Percentiles rank a stretch among this genome's conserved stretches.
These are phyloP conservation scores for Ceratocystis huliohia DNA, from an alignment of 2,329 filamentous ascomycete species.

Conservation along the genomic window DNA sequence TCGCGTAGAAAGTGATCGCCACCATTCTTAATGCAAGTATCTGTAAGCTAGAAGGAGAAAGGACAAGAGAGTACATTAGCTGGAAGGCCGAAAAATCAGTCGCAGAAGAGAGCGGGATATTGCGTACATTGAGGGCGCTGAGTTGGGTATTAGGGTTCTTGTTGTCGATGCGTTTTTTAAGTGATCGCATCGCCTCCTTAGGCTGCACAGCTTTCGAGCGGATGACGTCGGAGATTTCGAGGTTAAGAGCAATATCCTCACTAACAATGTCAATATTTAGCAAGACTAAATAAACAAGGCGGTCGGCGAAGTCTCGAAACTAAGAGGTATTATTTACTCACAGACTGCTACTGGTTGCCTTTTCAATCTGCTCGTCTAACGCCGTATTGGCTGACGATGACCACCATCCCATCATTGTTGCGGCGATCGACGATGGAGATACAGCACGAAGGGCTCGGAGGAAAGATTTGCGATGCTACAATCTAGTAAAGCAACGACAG, in stretches of 20 bases:
- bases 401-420: constrained; percentile 81
- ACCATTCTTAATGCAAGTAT: constrained; percentile 98
- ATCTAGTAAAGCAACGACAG: background rate
- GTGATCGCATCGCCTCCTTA: constrained; percentile 92
- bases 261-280: constrained; percentile 33
- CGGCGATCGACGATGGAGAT: background rate
- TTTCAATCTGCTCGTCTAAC: constrained; percentile 93
- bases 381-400: constrained; percentile 81
- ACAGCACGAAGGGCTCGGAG: background rate
- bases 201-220: constrained; percentile 94
- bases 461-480: background rate
- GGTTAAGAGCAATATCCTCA: constrained; percentile 91
- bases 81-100: background rate
- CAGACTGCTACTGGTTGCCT: constrained; percentile 87
- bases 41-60: constrained; percentile 55
- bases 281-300: background rate
- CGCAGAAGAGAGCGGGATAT: background rate
- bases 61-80: background rate
- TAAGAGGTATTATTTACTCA: constrained; percentile 34
- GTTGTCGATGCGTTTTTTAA: constrained; percentile 89
- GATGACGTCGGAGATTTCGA: constrained; percentile 96
- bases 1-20: constrained; percentile 89
- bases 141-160: constrained; percentile 97
- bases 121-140: constrained; percentile 71
- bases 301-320: background rate